Conservation (phyloP, 768 basidiomycete species). For the Rhodotorula paludigena region DNA sequence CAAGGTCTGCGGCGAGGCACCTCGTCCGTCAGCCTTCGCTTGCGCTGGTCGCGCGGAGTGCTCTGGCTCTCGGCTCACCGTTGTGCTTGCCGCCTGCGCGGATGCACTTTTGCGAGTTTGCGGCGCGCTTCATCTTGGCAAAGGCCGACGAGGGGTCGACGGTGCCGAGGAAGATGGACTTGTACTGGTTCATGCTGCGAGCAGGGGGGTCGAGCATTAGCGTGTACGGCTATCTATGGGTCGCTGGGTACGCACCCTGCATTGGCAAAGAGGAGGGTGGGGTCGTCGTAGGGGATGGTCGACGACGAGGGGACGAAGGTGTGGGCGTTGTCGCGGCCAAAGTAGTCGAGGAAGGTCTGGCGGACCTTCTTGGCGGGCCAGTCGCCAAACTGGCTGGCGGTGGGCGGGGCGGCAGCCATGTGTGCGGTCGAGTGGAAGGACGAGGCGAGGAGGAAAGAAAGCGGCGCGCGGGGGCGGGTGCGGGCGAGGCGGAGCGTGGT, state of each 20-base stretch:
- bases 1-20: constrained; percentile 63
- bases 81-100: constrained; percentile 99
- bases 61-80: constrained; percentile 52
- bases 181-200: constrained; percentile 68
- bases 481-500: neutral
- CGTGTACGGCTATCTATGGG: too few species aligned
- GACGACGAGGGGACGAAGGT: constrained; percentile 84
- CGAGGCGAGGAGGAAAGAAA: neutral
- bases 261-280: constrained; percentile 94
- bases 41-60: neutral
- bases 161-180: constrained; percentile 94
- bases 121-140: constrained; percentile 83
- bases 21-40: neutral
- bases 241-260: constrained; percentile 56
- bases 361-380: constrained; percentile 83
- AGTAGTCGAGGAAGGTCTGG: constrained; percentile 85
- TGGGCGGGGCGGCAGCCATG: constrained; percentile 3
- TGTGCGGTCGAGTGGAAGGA: neutral
- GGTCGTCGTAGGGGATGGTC: constrained; percentile 95
- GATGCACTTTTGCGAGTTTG: constrained; percentile 97
- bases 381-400: constrained; percentile 36
- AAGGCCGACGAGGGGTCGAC: constrained; percentile 92
- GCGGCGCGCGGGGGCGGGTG: neutral
- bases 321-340: constrained; percentile 61
- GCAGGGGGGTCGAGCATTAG: too few species aligned